Percentiles rank a stretch among this genome's conserved stretches.
Evolutionary conservation across 164 flowering plant species (phyloP).

Genomic region (Dillenia turbinata): DNA sequence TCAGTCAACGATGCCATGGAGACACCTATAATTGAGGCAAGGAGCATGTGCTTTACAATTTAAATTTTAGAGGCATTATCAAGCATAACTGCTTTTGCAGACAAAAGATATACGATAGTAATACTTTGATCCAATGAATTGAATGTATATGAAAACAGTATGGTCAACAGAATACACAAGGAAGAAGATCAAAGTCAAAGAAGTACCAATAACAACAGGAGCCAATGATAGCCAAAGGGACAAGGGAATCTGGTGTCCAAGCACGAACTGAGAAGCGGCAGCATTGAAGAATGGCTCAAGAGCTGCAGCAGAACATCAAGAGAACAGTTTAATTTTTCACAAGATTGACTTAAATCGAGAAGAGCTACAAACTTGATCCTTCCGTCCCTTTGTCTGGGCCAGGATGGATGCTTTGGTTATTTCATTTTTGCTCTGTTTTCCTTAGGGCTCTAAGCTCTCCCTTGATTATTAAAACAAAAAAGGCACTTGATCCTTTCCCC

Average conservation of each 20-base stretch:
- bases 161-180: not conserved
- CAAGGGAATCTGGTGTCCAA: constrained; percentile 60
- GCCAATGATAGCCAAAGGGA: constrained; percentile 59
- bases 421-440: too few relatives aligned
- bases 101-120: too few relatives aligned
- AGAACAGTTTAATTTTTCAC: not conserved
- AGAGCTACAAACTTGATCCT: not conserved
- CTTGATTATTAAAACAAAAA: too few relatives aligned
- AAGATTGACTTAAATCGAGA: not conserved
- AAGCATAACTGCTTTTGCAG: too few relatives aligned
- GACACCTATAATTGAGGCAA: constrained; percentile 35
- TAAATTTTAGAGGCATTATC: too few relatives aligned
- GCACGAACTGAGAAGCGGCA: constrained; percentile 58
- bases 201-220: constrained; percentile 57
- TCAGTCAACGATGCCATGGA: constrained; percentile 71
- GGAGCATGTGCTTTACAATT: not conserved
- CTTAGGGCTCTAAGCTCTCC: too few relatives aligned
- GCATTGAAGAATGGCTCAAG: constrained; percentile 69
- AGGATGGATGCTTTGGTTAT: too few relatives aligned
- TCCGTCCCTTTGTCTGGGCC: not conserved
- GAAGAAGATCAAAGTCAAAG: not conserved
- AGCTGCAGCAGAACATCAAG: constrained; percentile 30
- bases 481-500: too few relatives aligned
- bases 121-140: too few relatives aligned
- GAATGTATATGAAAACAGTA: too few relatives aligned